A percentile compares a stretch with the other conserved stretches of the same genome.
phyloP scores from a whole-genome alignment of 2,329 filamentous ascomycete genomes.

The Trichoderma sp. region DNA sequence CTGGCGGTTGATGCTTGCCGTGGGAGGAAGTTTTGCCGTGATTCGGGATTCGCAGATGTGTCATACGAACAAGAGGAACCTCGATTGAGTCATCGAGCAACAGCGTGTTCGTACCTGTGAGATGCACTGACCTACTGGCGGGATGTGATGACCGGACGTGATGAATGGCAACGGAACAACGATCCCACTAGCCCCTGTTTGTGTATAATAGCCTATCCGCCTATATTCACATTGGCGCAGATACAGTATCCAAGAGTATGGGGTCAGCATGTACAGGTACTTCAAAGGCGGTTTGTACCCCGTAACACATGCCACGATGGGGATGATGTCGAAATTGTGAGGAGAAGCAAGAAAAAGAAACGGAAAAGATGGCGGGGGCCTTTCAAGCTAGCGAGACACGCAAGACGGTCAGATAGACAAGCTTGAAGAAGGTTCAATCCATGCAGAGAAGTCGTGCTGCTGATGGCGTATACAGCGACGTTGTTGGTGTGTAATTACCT shows the following conservation, averaged over 20 bases:
- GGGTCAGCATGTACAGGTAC: neutral
- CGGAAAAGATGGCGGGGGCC: constrained; percentile 11
- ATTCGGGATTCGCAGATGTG: neutral
- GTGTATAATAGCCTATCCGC: neutral
- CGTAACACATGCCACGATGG: neutral
- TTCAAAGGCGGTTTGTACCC: neutral
- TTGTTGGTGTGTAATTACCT: neutral
- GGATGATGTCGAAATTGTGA: neutral
- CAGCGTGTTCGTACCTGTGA: neutral
- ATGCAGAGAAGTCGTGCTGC: neutral
- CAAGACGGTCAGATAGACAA: neutral
- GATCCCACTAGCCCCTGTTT: neutral
- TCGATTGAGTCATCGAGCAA: neutral
- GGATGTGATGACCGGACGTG: neutral
- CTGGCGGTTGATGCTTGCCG: neutral
- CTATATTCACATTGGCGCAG: neutral
- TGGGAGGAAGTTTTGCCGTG: neutral
- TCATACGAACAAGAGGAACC: neutral
- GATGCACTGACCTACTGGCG: neutral
- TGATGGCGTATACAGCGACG: neutral
- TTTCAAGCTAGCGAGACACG: neutral
- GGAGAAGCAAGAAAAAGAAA: constrained; percentile 14
- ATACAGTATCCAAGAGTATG: neutral
- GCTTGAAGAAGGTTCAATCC: neutral
- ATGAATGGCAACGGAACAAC: neutral